These are phyloP conservation scores for Candida maltosa DNA, from an alignment of 805 yeast genomes.

Conservation along the genomic window DNA sequence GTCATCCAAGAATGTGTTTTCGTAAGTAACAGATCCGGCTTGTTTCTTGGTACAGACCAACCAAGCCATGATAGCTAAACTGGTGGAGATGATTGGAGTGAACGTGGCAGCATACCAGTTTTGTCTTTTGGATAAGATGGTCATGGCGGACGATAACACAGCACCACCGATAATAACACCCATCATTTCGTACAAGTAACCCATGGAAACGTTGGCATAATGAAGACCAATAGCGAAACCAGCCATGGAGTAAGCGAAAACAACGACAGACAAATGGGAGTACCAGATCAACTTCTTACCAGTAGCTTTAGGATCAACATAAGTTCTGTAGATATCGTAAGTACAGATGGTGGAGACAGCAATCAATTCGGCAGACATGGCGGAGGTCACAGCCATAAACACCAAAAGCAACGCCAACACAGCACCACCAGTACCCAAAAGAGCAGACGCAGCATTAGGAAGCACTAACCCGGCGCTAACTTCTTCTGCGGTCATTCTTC, in stretches of 20 bases:
- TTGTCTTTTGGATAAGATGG: constrained; percentile 61
- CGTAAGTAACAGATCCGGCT: constrained; percentile 30
- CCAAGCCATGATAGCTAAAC: constrained; percentile 65
- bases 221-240: constrained; percentile 79
- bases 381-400: constrained; percentile 91
- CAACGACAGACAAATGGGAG: constrained; percentile 65
- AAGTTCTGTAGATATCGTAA: constrained; percentile 79
- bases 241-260: constrained; percentile 62
- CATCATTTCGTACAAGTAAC: constrained; percentile 83
- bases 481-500: constrained; percentile 60
- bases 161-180: constrained; percentile 87
- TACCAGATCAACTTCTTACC: constrained; percentile 69
- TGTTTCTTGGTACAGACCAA: constrained; percentile 33
- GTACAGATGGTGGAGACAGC: constrained; percentile 84
- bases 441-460: constrained; percentile 77
- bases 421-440: constrained; percentile 87
- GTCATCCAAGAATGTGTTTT: constrained; percentile 72
- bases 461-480: constrained; percentile 79
- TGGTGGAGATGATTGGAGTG: constrained; percentile 79
- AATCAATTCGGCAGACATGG: constrained; percentile 87
- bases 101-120: constrained; percentile 65
- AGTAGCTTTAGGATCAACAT: constrained; percentile 72
- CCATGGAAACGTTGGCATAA: constrained; percentile 83
- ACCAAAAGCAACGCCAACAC: constrained; percentile 74
- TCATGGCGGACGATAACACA: constrained; percentile 72